Conservation (phyloP, 345 rosid species). For the Corchorus olitorius region DNA sequence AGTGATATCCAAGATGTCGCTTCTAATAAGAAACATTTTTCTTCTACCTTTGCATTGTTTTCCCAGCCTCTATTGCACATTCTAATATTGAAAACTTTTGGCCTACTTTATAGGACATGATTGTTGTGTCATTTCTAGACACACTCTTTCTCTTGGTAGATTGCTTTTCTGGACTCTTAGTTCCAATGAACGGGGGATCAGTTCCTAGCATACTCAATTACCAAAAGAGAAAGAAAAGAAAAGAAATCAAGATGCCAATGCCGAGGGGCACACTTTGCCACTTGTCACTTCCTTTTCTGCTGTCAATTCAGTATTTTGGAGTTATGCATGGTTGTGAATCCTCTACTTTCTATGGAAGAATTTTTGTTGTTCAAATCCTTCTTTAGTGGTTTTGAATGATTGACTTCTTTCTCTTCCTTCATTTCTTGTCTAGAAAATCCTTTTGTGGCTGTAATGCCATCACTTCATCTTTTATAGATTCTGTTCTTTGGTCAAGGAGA, state of each 20-base stretch:
- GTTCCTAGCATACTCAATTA: too few relatives aligned
- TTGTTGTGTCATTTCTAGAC: background rate
- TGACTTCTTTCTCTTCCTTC: background rate
- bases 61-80: background rate
- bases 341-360: background rate
- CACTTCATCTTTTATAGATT: background rate
- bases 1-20: background rate
- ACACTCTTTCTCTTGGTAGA: background rate
- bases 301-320: background rate
- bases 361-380: background rate
- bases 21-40: background rate
- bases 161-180: too few relatives aligned
- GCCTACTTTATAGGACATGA: background rate
- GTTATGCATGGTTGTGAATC: background rate
- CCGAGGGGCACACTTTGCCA: background rate
- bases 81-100: background rate
- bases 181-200: too few relatives aligned
- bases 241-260: background rate
- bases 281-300: background rate
- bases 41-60: background rate
- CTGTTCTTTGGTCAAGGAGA: background rate
- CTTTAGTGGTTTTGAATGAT: background rate
- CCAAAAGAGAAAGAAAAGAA: background rate
- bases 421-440: background rate
- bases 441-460: background rate